Base-by-base conservation (phyloP, 1,284 basidiomycete species). In the Acaromyces ingoldii region DNA sequence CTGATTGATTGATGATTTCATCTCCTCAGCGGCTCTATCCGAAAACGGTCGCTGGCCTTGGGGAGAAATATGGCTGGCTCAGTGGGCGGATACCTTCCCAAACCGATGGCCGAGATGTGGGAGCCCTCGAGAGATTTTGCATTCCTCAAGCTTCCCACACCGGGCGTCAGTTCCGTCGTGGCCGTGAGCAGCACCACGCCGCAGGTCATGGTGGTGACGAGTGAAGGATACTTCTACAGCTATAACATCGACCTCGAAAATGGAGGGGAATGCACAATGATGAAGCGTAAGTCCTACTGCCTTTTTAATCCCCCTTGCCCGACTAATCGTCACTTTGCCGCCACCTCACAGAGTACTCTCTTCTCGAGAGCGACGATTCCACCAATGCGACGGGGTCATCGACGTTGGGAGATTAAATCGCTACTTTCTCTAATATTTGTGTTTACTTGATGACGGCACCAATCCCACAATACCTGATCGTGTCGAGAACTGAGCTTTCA, bases 81-180 rank as follows among this genome's bases (percentile, higher is more conserved):
- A 0, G 84, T 93, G 11, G 91, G 92, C 5, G 87, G 88, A 0
- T 95, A 95, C 72, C 81, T 97, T 6, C 95, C 93, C 0, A 86
- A 86, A 63, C 85, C 89, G 1, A 77, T 98, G 31, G 89, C 91
- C 9, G 92, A 96, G 75, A 86, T 97, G 79, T 98, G 92, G 92
- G 95, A 98, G 70, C 93, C 95, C 0, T 82, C 87, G 43, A 81
- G 95, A 3, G 93, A 96, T 74, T 98, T 98, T 76, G 93, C 95
- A 0, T 92, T 84, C 75, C 79, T 96, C 57, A 86, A 89, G 71
- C 77, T 98, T 29, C 90, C 92, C n/a, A 82, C 82, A 0, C 83
- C 82, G 39, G 89, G 89, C 4, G 84, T 78, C 9, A 65, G 70
- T 47, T 74, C 69, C 19, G 61, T 74, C 2, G 74, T 76, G 3